These are phyloP conservation scores for Hypoxylon sp. DNA, from an alignment of 2,329 filamentous ascomycete genomes.

Conservation along the genomic window DNA sequence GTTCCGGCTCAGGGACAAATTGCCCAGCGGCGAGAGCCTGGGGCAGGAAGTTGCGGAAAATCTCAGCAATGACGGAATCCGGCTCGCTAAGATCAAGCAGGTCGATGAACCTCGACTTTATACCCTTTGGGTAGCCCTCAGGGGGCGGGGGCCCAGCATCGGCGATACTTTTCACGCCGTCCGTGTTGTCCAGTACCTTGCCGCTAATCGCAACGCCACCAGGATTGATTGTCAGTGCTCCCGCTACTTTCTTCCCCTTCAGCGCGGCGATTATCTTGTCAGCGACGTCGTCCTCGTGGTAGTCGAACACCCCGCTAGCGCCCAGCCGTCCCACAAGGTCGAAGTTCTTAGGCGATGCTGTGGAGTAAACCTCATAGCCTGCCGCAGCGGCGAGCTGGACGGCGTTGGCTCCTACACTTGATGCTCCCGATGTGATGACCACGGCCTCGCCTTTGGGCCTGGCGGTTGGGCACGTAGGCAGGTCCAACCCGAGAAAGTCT, in stretches of 20 bases:
- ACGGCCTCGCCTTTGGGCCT: constrained; percentile 49
- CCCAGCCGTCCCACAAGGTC: constrained; percentile 8
- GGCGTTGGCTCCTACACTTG: constrained; percentile 16
- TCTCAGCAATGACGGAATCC: not conserved
- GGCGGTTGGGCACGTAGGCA: constrained; percentile 50
- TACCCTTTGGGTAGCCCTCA: constrained; percentile 20
- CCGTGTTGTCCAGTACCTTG: constrained; percentile 7
- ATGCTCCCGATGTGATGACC: constrained; percentile 25
- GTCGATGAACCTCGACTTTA: constrained; percentile 17
- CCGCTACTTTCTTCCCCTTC: constrained; percentile 16
- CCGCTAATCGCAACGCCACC: constrained; percentile 13
- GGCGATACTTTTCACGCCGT: constrained; percentile 9
- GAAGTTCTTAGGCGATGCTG: constrained; percentile 15
- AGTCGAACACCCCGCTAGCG: constrained; percentile 11
- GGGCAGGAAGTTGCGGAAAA: constrained; percentile 15
- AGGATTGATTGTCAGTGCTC: constrained; percentile 10
- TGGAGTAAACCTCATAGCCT: constrained; percentile 11
- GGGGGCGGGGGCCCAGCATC: constrained; percentile 14
- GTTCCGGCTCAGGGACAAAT: constrained; percentile 15
- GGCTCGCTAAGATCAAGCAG: constrained; percentile 8
- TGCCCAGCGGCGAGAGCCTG: constrained; percentile 10
- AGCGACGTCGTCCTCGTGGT: constrained; percentile 13
- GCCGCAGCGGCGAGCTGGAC: constrained; percentile 14
- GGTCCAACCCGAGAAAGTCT: constrained; percentile 37
- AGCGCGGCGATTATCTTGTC: constrained; percentile 2